phyloP scores from a whole-genome alignment of 441 rosid genomes.

The Codiaeum variegatum region DNA sequence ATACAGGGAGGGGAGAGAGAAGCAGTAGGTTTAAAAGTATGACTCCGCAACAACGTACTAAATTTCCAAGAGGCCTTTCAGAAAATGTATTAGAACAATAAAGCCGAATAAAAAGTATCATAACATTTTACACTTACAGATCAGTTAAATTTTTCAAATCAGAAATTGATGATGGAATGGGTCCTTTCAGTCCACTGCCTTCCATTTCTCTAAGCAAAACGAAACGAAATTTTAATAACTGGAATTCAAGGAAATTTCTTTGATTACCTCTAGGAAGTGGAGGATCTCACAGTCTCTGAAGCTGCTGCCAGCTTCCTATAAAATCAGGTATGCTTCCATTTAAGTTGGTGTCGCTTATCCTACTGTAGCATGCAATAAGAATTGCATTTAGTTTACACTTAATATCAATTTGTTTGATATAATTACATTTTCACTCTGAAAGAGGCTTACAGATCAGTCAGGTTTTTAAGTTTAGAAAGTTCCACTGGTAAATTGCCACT shows the following conservation, averaged over 20 bases:
- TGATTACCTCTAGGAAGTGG: background rate
- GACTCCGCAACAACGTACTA: background rate
- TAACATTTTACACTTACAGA: conserved; percentile 41
- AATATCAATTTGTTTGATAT: background rate
- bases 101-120: background rate
- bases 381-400: background rate
- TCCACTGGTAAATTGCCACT: conserved; percentile 36
- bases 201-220: conserved; percentile 42
- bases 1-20: background rate
- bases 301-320: conserved; percentile 43
- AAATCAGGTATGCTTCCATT: conserved; percentile 33
- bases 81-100: background rate
- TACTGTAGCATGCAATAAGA: conserved; percentile 22
- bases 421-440: background rate
- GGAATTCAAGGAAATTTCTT: background rate
- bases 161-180: conserved; percentile 51
- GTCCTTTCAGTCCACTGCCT: conserved; percentile 62
- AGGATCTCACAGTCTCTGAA: conserved; percentile 50
- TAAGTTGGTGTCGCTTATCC: conserved; percentile 41
- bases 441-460: conserved; percentile 38
- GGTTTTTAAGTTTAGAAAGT: conserved; percentile 32
- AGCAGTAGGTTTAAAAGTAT: background rate
- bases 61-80: background rate
- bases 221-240: conserved; percentile 5
- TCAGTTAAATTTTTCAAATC: conserved; percentile 31